Conservation (phyloP, 2,329 filamentous ascomycete genomes). For the Neopestalotiopsis sp. region DNA sequence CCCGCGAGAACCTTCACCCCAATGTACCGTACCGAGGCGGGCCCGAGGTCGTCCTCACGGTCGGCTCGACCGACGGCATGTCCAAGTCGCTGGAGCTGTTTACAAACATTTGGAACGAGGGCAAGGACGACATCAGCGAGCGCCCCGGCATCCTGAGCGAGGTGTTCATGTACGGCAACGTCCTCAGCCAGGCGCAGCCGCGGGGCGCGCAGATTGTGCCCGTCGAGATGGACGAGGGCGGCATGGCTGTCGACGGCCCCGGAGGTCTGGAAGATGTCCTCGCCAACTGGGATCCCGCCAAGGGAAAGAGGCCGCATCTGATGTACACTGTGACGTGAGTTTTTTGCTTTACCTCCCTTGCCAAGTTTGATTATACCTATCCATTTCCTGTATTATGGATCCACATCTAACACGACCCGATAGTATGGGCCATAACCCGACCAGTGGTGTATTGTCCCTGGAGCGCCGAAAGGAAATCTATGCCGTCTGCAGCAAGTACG, state of each 20-base stretch:
- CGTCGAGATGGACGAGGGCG: slow-evolving; percentile 77
- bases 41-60: slow-evolving; percentile 78
- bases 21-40: slow-evolving; percentile 79
- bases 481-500: slow-evolving; percentile 78
- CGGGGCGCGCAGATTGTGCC: slow-evolving; percentile 75
- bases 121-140: slow-evolving; percentile 68
- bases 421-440: slow-evolving; percentile 90
- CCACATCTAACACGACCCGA: slow-evolving; percentile 23
- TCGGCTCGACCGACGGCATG: slow-evolving; percentile 86
- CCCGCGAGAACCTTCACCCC: slow-evolving; percentile 77
- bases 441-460: slow-evolving; percentile 75
- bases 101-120: slow-evolving; percentile 75
- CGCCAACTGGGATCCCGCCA: slow-evolving; percentile 78
- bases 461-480: slow-evolving; percentile 81
- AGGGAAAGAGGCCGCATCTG: slow-evolving; percentile 78
- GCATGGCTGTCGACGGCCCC: slow-evolving; percentile 76
- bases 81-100: slow-evolving; percentile 78
- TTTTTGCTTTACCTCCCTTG: slow-evolving; percentile 2
- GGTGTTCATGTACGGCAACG: slow-evolving; percentile 80
- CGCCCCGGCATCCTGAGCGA: slow-evolving; percentile 82
- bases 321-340: slow-evolving; percentile 90
- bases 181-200: slow-evolving; percentile 69
- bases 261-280: slow-evolving; percentile 80
- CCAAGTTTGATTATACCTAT: neutral
- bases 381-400: neutral